Percentiles rank a stretch among this genome's conserved stretches.
Evolutionary conservation across 1,284 basidiomycete genomes (phyloP).

Genomic region (Golubevia pallescens): DNA sequence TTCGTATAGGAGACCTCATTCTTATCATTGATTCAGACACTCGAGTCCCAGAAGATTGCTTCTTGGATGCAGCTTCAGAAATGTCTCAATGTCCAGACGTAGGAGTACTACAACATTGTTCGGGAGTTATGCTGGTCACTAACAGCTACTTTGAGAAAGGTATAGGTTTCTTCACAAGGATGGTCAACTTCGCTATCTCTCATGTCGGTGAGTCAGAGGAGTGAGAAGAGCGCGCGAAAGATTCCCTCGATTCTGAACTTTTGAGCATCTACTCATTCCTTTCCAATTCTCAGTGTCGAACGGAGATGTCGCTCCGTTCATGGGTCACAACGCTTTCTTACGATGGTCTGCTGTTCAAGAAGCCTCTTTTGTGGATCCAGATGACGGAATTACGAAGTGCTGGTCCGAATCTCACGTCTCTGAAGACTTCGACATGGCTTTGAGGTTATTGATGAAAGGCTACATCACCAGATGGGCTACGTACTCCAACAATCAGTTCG

Average conservation of each 20-base stretch:
- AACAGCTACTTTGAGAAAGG: slow-evolving; percentile 38
- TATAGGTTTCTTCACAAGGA: slow-evolving; percentile 35
- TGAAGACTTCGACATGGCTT: slow-evolving; percentile 42
- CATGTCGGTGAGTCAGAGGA: too few relatives aligned
- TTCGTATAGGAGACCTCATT: slow-evolving; percentile 33
- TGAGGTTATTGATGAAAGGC: slow-evolving; percentile 30
- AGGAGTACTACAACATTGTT: slow-evolving; percentile 42
- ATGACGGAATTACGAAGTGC: slow-evolving; percentile 25
- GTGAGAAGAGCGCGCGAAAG: too few relatives aligned
- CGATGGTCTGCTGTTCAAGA: slow-evolving; percentile 44
- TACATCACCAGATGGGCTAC: slow-evolving; percentile 40
- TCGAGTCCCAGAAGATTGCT: slow-evolving; percentile 37
- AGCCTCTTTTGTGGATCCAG: slow-evolving; percentile 19
- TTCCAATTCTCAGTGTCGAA: too few relatives aligned
- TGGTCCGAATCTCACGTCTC: slow-evolving; percentile 35
- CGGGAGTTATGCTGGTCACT: slow-evolving; percentile 40
- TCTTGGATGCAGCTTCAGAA: slow-evolving; percentile 40
- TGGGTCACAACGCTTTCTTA: slow-evolving; percentile 46
- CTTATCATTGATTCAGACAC: slow-evolving; percentile 44
- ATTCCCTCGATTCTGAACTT: too few relatives aligned
- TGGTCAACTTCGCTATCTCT: slow-evolving; percentile 36
- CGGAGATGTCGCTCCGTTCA: slow-evolving; percentile 35
- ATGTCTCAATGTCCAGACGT: slow-evolving; percentile 36
- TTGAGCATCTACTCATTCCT: too few relatives aligned
- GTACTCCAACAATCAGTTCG: slow-evolving; percentile 30